These are phyloP conservation scores for Dendrobium nobile DNA, from an alignment of 106 monocot genomes.

Conservation along the genomic window DNA sequence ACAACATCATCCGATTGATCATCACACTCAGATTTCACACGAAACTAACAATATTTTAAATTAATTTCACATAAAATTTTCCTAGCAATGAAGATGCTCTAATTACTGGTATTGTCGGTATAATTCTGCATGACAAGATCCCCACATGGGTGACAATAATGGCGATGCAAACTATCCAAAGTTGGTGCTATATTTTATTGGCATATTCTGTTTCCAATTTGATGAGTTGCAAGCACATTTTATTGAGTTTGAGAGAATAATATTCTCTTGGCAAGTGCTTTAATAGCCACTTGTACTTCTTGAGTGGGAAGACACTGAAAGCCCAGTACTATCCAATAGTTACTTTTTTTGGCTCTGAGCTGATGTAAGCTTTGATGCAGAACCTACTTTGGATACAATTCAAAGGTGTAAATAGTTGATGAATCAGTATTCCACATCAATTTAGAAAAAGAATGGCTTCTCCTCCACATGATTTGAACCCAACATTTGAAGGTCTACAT, in stretches of 20 bases:
- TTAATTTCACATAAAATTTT: too few relatives aligned
- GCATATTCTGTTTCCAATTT: neutral
- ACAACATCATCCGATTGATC: too few relatives aligned
- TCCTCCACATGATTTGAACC: slow-evolving; percentile 7
- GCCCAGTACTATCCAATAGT: neutral
- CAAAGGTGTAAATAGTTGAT: neutral
- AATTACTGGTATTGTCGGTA: neutral
- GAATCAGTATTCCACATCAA: neutral
- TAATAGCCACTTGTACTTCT: neutral
- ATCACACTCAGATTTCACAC: too few relatives aligned
- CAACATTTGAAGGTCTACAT: slow-evolving; percentile 1
- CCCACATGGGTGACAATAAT: neutral
- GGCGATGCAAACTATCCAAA: neutral
- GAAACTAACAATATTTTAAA: too few relatives aligned
- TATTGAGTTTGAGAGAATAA: neutral
- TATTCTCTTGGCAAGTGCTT: neutral
- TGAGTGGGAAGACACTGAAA: neutral
- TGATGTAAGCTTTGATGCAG: slow-evolving; percentile 2
- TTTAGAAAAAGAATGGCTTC: neutral
- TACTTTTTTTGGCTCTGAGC: neutral
- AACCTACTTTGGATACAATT: neutral
- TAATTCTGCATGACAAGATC: neutral
- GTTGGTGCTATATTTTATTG: neutral
- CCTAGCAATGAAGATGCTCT: too few relatives aligned
- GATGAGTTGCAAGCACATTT: neutral